Evolutionary conservation across 805 yeast species (phyloP), one percentile per base, ranked within the genome.

Genomic region (Schizosaccharomyces octosporus): DNA sequence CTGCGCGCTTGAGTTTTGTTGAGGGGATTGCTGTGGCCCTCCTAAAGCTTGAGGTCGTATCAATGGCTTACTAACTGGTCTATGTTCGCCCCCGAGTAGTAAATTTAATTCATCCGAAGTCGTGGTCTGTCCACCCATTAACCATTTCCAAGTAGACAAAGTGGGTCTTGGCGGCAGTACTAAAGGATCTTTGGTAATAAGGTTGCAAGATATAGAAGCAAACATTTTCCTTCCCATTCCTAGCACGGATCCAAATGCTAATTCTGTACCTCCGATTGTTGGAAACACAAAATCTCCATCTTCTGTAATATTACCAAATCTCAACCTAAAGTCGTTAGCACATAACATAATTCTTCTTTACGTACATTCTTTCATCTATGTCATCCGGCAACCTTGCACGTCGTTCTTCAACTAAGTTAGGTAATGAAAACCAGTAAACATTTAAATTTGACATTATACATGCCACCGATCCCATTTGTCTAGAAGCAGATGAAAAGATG

Each of bases 131-230:
- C 84, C 73, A 2, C 96, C 96, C 65, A 83, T 80, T 5, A 93
- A 86, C 93, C 96, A 85, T 70, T 84, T 90, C 55, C 85, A 74
- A 0, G 93, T 79, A 45, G 87, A 80, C 5, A 86, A 80, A 4
- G 80, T 76, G 1, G 98, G 99, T 59, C 97, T 76, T 41, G 80
- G 79, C 1, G 95, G 94, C 24, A 84, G 78, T 5, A 78, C 72
- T 57, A 84, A 76, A 64, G 57, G 31, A 6, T 24, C 19, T 17
- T 24, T 17, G n/a, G 36, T 51, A 11, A 51, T 51, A 2, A 29
- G 31, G 19, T 6, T 21, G 15, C 19, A 17, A 17, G 57, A 29
- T 24, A 29, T 29, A 21, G 27, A 24, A 9, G 19, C 32, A n/a
- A 24, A n/a, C 57, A 51, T 17, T 6, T 21, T 21, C 19, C 31